phyloP scores from a whole-genome alignment of 352 stramenopile species.

The Albugo laibachii region DNA sequence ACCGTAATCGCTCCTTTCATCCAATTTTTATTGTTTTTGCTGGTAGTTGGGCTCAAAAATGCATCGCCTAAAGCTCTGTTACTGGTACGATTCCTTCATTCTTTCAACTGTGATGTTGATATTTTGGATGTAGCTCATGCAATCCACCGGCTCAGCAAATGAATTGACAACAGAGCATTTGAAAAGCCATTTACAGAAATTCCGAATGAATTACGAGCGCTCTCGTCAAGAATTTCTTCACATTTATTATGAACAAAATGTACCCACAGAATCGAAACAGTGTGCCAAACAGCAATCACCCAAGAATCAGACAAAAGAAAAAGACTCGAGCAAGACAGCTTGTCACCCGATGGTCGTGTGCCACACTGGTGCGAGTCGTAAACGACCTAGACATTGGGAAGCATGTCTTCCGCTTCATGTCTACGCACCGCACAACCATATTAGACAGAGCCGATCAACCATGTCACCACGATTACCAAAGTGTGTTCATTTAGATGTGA shows the following conservation, averaged over 20 bases:
- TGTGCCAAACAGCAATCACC: no score
- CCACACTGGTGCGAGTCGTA: no score
- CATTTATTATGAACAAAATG: conserved; percentile 29
- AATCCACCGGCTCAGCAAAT: conserved; percentile 20
- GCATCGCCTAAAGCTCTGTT: conserved; percentile 68
- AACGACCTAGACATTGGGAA: no score
- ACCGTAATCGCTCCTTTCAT: not conserved
- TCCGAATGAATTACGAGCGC: conserved; percentile 73
- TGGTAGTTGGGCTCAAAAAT: conserved; percentile 68
- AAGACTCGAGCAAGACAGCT: no score
- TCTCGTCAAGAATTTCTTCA: conserved; percentile 72
- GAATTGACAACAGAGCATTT: conserved; percentile 73
- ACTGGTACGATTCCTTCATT: conserved; percentile 15
- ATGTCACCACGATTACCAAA: no score
- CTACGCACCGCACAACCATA: no score
- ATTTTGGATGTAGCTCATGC: conserved; percentile 35
- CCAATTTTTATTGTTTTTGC: not conserved
- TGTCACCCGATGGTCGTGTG: conserved; percentile 26
- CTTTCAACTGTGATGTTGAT: not conserved
- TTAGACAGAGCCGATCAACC: no score
- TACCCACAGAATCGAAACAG: no score
- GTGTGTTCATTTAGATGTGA: no score
- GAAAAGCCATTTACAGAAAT: conserved; percentile 80
- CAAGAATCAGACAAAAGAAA: no score
- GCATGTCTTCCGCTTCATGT: no score